These are phyloP conservation scores for Plasmodium malariae DNA, from an alignment of 169 alveolate species.

Conservation along the genomic window DNA sequence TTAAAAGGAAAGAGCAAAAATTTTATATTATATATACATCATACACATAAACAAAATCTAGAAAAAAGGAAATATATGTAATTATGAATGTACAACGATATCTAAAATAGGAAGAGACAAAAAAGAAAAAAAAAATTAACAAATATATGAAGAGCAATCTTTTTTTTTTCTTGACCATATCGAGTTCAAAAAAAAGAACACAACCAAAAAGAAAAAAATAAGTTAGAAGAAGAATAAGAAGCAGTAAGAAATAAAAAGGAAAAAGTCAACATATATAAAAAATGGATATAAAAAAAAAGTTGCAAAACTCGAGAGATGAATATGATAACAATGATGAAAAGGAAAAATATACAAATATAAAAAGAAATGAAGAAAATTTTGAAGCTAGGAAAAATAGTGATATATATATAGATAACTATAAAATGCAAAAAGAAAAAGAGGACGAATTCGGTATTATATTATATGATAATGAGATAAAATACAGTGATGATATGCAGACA, in stretches of 20 bases:
- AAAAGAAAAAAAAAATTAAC: neutral
- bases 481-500: constrained; percentile 57
- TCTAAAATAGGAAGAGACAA: no score
- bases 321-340: constrained; percentile 7
- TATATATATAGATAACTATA: neutral
- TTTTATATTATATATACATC: no score
- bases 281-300: constrained; percentile 5
- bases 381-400: constrained; percentile 1
- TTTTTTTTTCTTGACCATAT: neutral
- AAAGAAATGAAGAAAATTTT: constrained; percentile 6
- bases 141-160: neutral
- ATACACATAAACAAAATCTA: no score
- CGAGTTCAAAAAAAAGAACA: neutral
- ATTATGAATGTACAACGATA: no score
- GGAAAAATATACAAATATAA: neutral
- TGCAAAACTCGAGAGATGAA: neutral
- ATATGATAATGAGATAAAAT: constrained; percentile 53
- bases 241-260: neutral
- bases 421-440: constrained; percentile 4
- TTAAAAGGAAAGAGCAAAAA: no score
- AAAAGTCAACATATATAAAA: neutral
- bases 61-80: no score
- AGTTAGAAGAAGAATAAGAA: neutral
- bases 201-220: constrained; percentile 2
- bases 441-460: constrained; percentile 35